Conservation (phyloP, 805 yeast species). For the Sugiyamaella mastotermitis region DNA sequence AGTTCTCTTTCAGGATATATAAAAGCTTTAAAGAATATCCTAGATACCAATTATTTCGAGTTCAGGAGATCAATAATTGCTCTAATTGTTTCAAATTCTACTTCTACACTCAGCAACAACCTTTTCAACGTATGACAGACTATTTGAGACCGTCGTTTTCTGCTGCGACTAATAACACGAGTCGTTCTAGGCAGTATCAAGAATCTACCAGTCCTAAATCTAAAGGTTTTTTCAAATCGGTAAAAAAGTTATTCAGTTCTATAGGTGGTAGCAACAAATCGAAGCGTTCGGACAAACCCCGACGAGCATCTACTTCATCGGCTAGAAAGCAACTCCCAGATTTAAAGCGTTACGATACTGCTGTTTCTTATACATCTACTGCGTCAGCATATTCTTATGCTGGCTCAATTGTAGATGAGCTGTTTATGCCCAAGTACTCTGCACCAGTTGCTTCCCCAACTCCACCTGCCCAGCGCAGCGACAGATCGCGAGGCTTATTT, state of each 20-base stretch:
- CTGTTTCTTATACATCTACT: slow-evolving; percentile 6
- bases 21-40: no score
- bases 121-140: slow-evolving; percentile 10
- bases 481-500: slow-evolving; percentile 3
- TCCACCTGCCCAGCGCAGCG: slow-evolving; percentile 1
- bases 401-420: slow-evolving; percentile 10
- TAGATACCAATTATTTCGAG: no score
- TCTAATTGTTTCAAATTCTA: no score
- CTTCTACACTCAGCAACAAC: no score
- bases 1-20: no score
- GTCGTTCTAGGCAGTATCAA: slow-evolving; percentile 2
- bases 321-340: background rate
- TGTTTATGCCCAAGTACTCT: slow-evolving; percentile 6
- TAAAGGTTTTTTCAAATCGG: background rate
- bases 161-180: slow-evolving; percentile 7
- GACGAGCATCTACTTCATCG: slow-evolving; percentile 5
- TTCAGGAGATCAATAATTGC: no score
- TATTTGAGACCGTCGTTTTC: slow-evolving; percentile 8
- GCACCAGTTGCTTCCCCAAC: slow-evolving; percentile 4
- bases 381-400: slow-evolving; percentile 8
- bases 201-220: slow-evolving; percentile 4
- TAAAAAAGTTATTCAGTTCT: background rate
- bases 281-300: no score
- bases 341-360: slow-evolving; percentile 8
- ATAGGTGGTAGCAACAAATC: slow-evolving; percentile 6